Conservation (phyloP, 345 rosid genomes). For the Euphorbia lathyris region DNA sequence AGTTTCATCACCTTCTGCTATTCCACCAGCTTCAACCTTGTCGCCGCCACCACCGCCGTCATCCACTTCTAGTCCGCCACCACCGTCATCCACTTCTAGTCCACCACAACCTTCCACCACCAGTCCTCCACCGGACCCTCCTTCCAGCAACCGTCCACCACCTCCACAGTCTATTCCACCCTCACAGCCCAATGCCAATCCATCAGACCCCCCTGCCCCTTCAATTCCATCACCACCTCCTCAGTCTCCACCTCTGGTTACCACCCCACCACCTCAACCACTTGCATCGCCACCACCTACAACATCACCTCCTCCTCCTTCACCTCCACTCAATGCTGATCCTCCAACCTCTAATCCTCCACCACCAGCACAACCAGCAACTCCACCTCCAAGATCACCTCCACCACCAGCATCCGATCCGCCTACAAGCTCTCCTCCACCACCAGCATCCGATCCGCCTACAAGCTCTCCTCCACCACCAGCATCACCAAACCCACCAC, state of each 20-base stretch:
- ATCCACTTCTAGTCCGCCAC: slow-evolving; percentile 23
- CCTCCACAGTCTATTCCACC: slow-evolving; percentile 33
- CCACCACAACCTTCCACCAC: slow-evolving; percentile 24
- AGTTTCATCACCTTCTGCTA: slow-evolving; percentile 41
- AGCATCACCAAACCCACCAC: slow-evolving; percentile 11
- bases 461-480: slow-evolving; percentile 21
- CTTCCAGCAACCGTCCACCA: slow-evolving; percentile 31
- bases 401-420: slow-evolving; percentile 17
- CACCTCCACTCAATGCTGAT: slow-evolving; percentile 14
- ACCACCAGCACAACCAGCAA: slow-evolving; percentile 11
- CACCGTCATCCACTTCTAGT: slow-evolving; percentile 26
- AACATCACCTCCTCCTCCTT: slow-evolving; percentile 20
- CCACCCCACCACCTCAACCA: slow-evolving; percentile 11
- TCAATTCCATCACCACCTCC: slow-evolving; percentile 8
- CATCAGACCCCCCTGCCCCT: slow-evolving; percentile 11
- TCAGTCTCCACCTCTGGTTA: background rate
- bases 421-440: slow-evolving; percentile 3
- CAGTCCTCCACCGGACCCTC: slow-evolving; percentile 32
- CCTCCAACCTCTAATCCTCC: slow-evolving; percentile 25
- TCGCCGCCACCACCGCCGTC: slow-evolving; percentile 23
- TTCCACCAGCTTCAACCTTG: slow-evolving; percentile 36
- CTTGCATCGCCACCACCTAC: background rate
- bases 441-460: slow-evolving; percentile 21
- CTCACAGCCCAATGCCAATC: slow-evolving; percentile 13
- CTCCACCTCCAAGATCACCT: slow-evolving; percentile 28